A percentile compares a stretch with the other conserved stretches of the same genome.
Evolutionary conservation across 495 filamentous ascomycete genomes (phyloP).

Genomic region (Aspergillus egyptiacus): DNA sequence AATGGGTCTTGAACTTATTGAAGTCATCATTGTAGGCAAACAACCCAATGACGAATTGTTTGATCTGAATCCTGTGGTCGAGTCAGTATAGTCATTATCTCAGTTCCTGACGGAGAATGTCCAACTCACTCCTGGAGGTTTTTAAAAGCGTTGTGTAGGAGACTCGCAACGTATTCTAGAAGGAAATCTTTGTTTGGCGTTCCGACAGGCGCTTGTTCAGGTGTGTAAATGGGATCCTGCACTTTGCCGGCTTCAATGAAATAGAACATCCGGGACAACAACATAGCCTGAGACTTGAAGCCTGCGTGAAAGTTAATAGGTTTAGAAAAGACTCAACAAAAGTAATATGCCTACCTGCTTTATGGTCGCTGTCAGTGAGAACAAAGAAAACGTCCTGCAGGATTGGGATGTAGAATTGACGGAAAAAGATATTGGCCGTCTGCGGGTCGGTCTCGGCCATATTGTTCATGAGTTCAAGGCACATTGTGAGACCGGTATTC

Average conservation of each 20-base stretch:
- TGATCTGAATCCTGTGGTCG: conserved; percentile 67
- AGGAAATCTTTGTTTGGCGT: conserved; percentile 89
- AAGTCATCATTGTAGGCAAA: conserved; percentile 77
- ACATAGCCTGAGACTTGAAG: conserved; percentile 92
- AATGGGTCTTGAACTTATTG: conserved; percentile 83
- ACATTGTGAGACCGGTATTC: conserved; percentile 97
- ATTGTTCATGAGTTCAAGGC: conserved; percentile 94
- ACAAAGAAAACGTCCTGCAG: conserved; percentile 99
- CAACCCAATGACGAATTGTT: conserved; percentile 77
- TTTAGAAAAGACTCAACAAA: conserved; percentile 1
- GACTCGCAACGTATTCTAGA: conserved; percentile 70
- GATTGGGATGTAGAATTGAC: conserved; percentile 90
- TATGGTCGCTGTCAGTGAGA: conserved; percentile 94
- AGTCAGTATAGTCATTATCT: conserved; percentile 27
- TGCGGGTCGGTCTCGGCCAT: conserved; percentile 84
- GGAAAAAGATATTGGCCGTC: conserved; percentile 92
- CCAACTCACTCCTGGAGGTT: conserved; percentile 80
- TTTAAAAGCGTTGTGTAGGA: conserved; percentile 87
- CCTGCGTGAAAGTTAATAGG: conserved; percentile 37
- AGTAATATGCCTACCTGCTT: conserved; percentile 59
- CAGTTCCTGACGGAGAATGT: background rate
- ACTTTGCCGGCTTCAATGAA: conserved; percentile 83
- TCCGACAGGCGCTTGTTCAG: conserved; percentile 73
- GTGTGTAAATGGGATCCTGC: conserved; percentile 77
- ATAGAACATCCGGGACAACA: conserved; percentile 93